These are phyloP conservation scores for Chlamydomonas incerta DNA, from an alignment of 139 green algal species.

Conservation along the genomic window DNA sequence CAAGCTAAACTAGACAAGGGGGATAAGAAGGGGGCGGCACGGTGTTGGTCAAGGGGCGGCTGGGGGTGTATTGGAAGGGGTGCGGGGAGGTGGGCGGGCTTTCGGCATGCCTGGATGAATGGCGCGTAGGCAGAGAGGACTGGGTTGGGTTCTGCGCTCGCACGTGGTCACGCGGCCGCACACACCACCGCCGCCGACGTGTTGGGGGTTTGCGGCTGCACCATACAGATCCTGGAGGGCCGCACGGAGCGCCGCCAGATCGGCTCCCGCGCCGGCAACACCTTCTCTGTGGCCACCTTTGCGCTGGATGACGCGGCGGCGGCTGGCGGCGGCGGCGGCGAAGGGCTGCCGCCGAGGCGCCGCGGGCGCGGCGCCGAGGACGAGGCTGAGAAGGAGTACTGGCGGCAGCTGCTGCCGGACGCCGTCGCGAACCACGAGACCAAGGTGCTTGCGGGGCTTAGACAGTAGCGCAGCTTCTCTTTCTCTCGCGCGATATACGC, in stretches of 20 bases:
- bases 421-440: constrained; percentile 58
- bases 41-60: too few species aligned
- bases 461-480: too few species aligned
- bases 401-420: constrained; percentile 76
- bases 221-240: constrained; percentile 76
- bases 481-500: not conserved
- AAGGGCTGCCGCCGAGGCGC: not conserved
- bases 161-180: too few species aligned
- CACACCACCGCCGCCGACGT: too few species aligned
- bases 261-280: constrained; percentile 82
- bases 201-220: too few species aligned
- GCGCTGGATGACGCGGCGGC: constrained; percentile 38
- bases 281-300: constrained; percentile 87
- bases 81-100: too few species aligned
- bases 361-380: not conserved
- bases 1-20: too few species aligned
- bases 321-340: not conserved
- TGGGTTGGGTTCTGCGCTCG: too few species aligned
- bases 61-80: too few species aligned
- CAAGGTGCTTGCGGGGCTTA: constrained; percentile 6
- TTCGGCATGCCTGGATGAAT: too few species aligned
- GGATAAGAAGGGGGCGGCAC: too few species aligned
- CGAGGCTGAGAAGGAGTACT: constrained; percentile 59
- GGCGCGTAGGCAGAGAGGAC: too few species aligned
- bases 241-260: constrained; percentile 92